Percentiles rank a stretch among this genome's conserved stretches.
Evolutionary conservation across 1,284 basidiomycete genomes (phyloP).

Genomic region (Inonotus obliquus): DNA sequence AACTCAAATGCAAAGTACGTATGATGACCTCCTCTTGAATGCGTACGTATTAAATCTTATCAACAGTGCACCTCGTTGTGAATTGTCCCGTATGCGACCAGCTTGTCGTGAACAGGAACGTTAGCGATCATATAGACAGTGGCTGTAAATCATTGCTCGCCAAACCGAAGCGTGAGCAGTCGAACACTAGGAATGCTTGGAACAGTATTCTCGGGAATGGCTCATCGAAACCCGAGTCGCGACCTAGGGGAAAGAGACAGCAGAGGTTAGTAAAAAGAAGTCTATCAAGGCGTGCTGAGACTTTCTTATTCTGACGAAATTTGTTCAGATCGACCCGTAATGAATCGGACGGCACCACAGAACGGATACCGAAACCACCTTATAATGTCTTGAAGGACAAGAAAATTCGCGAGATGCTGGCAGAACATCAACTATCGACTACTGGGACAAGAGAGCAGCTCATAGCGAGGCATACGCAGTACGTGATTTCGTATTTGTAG

Average conservation of each 20-base stretch:
- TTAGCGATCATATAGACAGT: constrained; percentile 61
- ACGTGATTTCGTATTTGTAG: constrained; percentile 17
- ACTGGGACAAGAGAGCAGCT: constrained; percentile 48
- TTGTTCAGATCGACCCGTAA: background rate
- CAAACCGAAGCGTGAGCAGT: constrained; percentile 23
- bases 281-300: background rate
- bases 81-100: constrained; percentile 54
- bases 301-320: background rate
- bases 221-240: constrained; percentile 17
- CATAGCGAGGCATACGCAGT: constrained; percentile 59
- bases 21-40: background rate
- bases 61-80: constrained; percentile 32
- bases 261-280: constrained; percentile 17
- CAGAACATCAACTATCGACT: constrained; percentile 44
- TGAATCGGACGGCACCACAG: constrained; percentile 29
- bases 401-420: constrained; percentile 53
- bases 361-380: constrained; percentile 58
- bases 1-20: constrained; percentile 3
- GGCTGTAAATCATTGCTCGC: constrained; percentile 35
- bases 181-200: constrained; percentile 38
- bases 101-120: constrained; percentile 36
- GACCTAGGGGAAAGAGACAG: constrained; percentile 36
- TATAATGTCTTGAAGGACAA: constrained; percentile 62
- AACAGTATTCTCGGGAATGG: constrained; percentile 39
- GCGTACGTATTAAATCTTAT: background rate